Conservation (phyloP, 1,284 basidiomycete species). For the Leccinum glutinopallens region DNA sequence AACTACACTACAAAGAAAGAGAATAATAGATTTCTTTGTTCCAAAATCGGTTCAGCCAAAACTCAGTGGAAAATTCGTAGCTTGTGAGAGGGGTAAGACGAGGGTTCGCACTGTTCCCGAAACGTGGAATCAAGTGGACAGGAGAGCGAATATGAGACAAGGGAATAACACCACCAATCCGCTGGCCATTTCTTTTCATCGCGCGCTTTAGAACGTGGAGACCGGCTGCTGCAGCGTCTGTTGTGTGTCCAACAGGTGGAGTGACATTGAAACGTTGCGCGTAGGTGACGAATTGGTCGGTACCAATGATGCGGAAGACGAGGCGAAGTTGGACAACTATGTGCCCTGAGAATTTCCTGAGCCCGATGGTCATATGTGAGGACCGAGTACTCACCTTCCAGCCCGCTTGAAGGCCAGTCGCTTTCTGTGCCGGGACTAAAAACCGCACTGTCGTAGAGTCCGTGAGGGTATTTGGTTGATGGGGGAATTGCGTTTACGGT, state of each 20-base stretch:
- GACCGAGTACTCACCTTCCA: neutral
- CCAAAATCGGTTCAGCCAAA: neutral
- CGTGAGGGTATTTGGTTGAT: neutral
- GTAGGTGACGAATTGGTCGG: neutral
- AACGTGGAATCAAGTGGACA: neutral
- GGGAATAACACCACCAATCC: neutral
- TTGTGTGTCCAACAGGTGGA: neutral
- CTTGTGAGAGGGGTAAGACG: neutral
- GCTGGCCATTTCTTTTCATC: neutral
- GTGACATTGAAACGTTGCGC: neutral
- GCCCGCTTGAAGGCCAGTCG: neutral
- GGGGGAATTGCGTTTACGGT: neutral
- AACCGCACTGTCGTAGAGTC: neutral
- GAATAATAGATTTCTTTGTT: constrained; percentile 1
- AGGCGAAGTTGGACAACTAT: neutral
- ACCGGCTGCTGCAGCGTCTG: neutral
- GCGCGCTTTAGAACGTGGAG: neutral
- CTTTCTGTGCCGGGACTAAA: neutral
- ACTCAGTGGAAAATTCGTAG: neutral
- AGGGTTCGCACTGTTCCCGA: neutral
- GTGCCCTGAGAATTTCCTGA: neutral
- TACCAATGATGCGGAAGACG: neutral
- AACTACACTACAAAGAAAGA: neutral
- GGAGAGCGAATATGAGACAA: neutral
- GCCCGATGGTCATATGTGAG: neutral